A percentile compares a stretch with the other conserved stretches of the same genome.
phyloP scores from a whole-genome alignment of 495 filamentous ascomycete species.

The Xylaria cubensis region DNA sequence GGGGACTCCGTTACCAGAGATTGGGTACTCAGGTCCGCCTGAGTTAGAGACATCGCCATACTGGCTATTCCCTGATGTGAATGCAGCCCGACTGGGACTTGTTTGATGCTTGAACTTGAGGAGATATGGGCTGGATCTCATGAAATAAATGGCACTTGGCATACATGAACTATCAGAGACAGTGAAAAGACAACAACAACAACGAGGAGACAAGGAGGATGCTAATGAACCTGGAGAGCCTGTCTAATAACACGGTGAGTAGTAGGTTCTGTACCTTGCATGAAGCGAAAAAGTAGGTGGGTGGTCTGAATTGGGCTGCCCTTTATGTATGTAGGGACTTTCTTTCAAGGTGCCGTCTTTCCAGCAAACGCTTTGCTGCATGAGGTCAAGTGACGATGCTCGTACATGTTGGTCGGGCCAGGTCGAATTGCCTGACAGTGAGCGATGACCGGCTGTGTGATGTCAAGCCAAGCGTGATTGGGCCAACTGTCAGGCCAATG shows the following conservation, averaged over 20 bases:
- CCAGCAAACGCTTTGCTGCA: not conserved
- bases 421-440: constrained; percentile 6
- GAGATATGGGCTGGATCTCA: not conserved
- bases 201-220: not conserved
- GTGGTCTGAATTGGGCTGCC: not conserved
- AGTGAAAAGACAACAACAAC: not conserved
- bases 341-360: not conserved
- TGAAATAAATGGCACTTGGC: not conserved
- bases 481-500: constrained; percentile 16
- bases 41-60: constrained; percentile 26
- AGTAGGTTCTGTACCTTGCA: constrained; percentile 15
- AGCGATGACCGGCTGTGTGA: constrained; percentile 28
- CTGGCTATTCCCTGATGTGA: not conserved
- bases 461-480: constrained; percentile 26
- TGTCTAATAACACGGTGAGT: constrained; percentile 10
- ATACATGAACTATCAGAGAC: constrained; percentile 2
- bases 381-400: constrained; percentile 22
- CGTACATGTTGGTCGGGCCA: constrained; percentile 13
- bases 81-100: not conserved
- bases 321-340: constrained; percentile 21
- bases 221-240: not conserved
- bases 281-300: not conserved
- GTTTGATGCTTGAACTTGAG: not conserved
- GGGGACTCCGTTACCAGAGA: constrained; percentile 10
- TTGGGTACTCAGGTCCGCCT: constrained; percentile 22